Conservation (phyloP, 306 rosid genomes). For the Prunus mongolica region DNA sequence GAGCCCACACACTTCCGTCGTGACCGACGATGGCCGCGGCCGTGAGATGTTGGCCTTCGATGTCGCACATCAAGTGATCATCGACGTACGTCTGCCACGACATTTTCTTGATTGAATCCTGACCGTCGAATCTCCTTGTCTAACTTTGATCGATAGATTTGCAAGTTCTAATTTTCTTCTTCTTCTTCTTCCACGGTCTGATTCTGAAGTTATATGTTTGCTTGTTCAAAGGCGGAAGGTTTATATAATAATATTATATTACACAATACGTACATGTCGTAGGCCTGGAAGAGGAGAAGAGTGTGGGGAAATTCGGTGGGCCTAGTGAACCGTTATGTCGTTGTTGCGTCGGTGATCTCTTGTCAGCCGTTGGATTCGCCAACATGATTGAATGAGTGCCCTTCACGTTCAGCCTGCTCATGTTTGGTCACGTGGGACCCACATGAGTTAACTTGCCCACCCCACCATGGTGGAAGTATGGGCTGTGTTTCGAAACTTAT, state of each 20-base stretch:
- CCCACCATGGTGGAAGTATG: no score
- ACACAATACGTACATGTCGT: not conserved
- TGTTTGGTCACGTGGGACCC: conserved; percentile 5
- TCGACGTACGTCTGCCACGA: conserved; percentile 93
- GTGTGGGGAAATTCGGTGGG: not conserved
- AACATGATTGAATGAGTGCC: conserved; percentile 25
- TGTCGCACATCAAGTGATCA: conserved; percentile 73
- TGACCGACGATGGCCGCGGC: conserved; percentile 72
- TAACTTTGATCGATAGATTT: not conserved
- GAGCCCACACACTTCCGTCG: conserved; percentile 81
- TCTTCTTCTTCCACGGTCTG: not conserved
- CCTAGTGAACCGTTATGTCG: conserved; percentile 3
- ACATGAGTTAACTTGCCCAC: not conserved
- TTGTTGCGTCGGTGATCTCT: conserved; percentile 6
- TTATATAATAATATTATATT: not conserved
- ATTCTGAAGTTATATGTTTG: not conserved
- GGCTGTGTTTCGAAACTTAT: no score
- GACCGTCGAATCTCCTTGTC: not conserved
- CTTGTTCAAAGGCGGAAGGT: not conserved
- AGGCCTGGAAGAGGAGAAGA: not conserved
- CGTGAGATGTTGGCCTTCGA: conserved; percentile 55
- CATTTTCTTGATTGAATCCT: conserved; percentile 28
- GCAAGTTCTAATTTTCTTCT: not conserved
- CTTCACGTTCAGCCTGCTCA: conserved; percentile 21
- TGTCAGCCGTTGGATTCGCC: conserved; percentile 1